These are phyloP conservation scores for Elaeis guineensis DNA, from an alignment of 176 grass and related monocot species.

Conservation along the genomic window DNA sequence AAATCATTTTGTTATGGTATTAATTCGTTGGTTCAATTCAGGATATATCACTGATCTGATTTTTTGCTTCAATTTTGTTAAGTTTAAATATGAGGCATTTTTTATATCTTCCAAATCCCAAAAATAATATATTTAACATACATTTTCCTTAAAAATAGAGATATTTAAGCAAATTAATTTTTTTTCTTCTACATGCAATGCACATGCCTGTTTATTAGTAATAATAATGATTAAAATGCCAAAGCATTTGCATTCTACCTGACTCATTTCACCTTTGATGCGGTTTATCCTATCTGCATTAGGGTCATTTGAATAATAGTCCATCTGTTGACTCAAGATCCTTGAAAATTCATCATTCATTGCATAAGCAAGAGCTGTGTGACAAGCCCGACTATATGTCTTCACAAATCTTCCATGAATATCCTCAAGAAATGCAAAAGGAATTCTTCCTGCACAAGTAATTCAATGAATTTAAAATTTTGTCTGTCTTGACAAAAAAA, in stretches of 20 bases:
- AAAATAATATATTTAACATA: too few species aligned
- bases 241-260: slow-evolving; percentile 33
- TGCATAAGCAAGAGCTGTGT: slow-evolving; percentile 71
- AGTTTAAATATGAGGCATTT: too few species aligned
- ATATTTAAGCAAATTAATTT: too few species aligned
- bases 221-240: too few species aligned
- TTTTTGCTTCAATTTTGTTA: too few species aligned
- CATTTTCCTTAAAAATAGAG: too few species aligned
- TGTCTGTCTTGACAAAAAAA: background rate
- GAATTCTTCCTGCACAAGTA: slow-evolving; percentile 50
- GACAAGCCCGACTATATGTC: slow-evolving; percentile 73
- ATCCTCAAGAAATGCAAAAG: slow-evolving; percentile 93
- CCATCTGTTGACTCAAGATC: slow-evolving; percentile 85
- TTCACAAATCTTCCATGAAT: slow-evolving; percentile 93
- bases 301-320: slow-evolving; percentile 94
- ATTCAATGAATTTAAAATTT: slow-evolving; percentile 1
- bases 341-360: slow-evolving; percentile 99
- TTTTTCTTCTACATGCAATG: too few species aligned
- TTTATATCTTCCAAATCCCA: too few species aligned
- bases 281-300: slow-evolving; percentile 87
- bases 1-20: too few species aligned
- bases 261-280: slow-evolving; percentile 89
- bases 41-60: too few species aligned
- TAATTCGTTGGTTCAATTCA: too few species aligned
- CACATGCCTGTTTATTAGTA: too few species aligned